Conservation (phyloP, 1,139 yeast species). For the Suhomyces chickasaworum region DNA sequence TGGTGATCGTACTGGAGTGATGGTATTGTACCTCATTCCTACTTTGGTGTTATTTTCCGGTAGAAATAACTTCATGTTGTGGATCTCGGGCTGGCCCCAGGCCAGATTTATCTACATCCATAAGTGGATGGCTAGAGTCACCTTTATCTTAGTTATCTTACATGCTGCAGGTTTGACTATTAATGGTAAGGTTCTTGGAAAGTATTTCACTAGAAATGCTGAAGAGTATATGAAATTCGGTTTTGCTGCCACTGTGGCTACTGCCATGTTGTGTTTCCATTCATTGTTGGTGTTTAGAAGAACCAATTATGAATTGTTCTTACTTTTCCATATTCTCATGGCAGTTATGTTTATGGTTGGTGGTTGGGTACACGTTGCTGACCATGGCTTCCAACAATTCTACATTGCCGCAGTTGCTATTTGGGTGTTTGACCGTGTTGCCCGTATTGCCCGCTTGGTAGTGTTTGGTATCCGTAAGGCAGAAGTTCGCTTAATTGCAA, state of each 20-base stretch:
- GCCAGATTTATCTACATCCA: conserved; percentile 64
- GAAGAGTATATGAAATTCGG: conserved; percentile 57
- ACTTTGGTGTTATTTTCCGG: conserved; percentile 59
- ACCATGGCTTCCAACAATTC: conserved; percentile 48
- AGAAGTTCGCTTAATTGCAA: conserved; percentile 46
- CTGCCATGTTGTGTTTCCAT: conserved; percentile 43
- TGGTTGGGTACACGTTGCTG: conserved; percentile 58
- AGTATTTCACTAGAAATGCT: conserved; percentile 38
- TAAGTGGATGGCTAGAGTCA: conserved; percentile 61
- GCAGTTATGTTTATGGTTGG: conserved; percentile 59
- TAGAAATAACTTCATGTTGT: conserved; percentile 65
- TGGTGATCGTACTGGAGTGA: conserved; percentile 63
- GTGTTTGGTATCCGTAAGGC: conserved; percentile 55
- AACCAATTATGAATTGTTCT: conserved; percentile 63
- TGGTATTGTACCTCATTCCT: conserved; percentile 53
- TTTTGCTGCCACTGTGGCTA: conserved; percentile 44
- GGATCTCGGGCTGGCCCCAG: conserved; percentile 67
- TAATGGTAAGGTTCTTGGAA: conserved; percentile 38
- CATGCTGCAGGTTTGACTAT: conserved; percentile 55
- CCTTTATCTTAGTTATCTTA: conserved; percentile 35
- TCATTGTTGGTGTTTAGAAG: conserved; percentile 58
- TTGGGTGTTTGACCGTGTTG: conserved; percentile 63
- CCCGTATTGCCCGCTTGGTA: conserved; percentile 52
- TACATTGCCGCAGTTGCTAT: conserved; percentile 57
- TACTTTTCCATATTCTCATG: conserved; percentile 57